A percentile compares a stretch with the other conserved stretches of the same genome.
Evolutionary conservation across 2,329 filamentous ascomycete genomes (phyloP).

Genomic region (Hypoxylon sp.): DNA sequence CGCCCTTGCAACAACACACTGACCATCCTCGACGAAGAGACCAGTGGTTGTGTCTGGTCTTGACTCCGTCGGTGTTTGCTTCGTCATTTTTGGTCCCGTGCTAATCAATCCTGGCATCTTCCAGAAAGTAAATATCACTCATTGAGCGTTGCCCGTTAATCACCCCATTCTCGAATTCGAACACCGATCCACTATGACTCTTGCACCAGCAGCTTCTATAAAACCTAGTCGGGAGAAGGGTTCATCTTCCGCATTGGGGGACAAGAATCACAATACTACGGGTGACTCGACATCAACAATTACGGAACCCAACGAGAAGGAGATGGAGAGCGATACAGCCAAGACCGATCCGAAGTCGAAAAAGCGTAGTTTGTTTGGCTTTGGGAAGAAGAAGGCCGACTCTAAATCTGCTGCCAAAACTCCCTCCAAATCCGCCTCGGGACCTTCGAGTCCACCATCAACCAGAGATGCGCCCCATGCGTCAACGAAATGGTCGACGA

Average conservation of each 20-base stretch:
- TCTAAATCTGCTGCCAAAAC: constrained; percentile 58
- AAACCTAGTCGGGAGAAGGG: constrained; percentile 48
- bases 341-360: constrained; percentile 61
- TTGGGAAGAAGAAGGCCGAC: constrained; percentile 73
- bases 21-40: not conserved
- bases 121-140: constrained; percentile 46
- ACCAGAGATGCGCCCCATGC: constrained; percentile 54
- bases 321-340: constrained; percentile 50
- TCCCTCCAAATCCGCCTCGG: constrained; percentile 52
- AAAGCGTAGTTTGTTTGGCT: constrained; percentile 72
- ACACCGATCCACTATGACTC: constrained; percentile 50
- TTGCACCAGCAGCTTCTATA: constrained; percentile 53
- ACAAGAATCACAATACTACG: constrained; percentile 40
- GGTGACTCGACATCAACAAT: constrained; percentile 56
- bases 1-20: constrained; percentile 16
- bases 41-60: constrained; percentile 14
- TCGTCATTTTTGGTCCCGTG: constrained; percentile 48
- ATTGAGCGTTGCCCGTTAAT: constrained; percentile 42
- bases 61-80: constrained; percentile 21
- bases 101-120: constrained; percentile 48
- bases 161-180: constrained; percentile 38
- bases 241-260: constrained; percentile 49
- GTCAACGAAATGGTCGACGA: constrained; percentile 58
- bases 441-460: constrained; percentile 54
- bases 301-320: constrained; percentile 47